Evolutionary conservation across 352 stramenopile genomes (phyloP), one percentile per base, ranked within the genome.

Genomic region (Globisporangium carolinianum): DNA sequence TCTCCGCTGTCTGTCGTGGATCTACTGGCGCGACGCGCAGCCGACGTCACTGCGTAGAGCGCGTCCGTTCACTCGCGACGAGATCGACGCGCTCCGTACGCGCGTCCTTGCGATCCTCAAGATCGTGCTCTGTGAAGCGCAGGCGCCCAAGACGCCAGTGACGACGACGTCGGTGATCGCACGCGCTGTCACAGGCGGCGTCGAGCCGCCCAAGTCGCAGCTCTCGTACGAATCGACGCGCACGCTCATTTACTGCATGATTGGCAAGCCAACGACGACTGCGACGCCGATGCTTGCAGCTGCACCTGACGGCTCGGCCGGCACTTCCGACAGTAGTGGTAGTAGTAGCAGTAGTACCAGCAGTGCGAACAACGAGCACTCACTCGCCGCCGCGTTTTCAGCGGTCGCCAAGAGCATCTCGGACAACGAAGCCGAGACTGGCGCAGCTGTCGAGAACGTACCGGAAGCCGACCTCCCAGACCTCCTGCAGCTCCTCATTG

Each of bases 231-330:
- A 91, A 60, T 89, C 76, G 55, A 91, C 82, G n/a, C 72, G 79
- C 1, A 82, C 80, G 32, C 65, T 94, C 37, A 89, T 94, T 18
- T 94, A 90, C 56, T 89, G 83, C 58, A 94, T 94, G 83, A 89
- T 94, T 53, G 81, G 83, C 6, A 94, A 94, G 49, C 74, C 81
- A 38, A 88, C 80, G 38, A 24, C 18, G 18, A 24, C 18, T 24
- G 18, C 18, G 18, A 86, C 87, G 36, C 76, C 77, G 12, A 87
- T 86, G 74, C 71, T 83, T 15, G 72, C 73, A 14, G 68, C 83
- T 51, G 83, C 84, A 35, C 76, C 81, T 48, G 79, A 89, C 61
- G 79, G 76, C 41, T 84, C 76, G 6, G 75, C 76, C 6, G 66
- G 59, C 4, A 56, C 81, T 10, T 74, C 84, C 53, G 79, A 85